Percentiles rank a stretch among this genome's conserved stretches.
Conservation (phyloP, 768 basidiomycete species). For the Kwoniella sp. region DNA sequence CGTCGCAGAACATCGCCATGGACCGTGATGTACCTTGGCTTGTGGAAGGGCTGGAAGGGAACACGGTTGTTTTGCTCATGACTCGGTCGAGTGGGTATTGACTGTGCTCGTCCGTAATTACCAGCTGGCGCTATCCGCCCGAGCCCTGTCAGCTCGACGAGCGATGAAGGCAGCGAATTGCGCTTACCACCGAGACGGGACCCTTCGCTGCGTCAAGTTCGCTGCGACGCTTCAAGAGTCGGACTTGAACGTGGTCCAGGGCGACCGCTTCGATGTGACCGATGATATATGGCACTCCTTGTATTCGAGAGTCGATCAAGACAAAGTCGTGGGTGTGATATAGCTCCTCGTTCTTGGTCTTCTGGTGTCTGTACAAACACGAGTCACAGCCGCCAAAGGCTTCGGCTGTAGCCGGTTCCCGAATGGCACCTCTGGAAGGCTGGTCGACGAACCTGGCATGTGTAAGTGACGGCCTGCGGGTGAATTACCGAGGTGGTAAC, state of each 20-base stretch:
- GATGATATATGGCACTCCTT: conserved; percentile 7
- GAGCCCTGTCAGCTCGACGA: neutral
- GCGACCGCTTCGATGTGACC: conserved; percentile 3
- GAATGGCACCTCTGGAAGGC: neutral
- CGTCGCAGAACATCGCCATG: neutral
- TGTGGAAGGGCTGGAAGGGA: neutral
- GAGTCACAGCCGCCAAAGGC: conserved; percentile 10
- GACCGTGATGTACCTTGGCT: neutral
- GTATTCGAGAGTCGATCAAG: conserved; percentile 7
- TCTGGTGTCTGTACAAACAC: neutral
- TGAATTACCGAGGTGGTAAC: neutral
- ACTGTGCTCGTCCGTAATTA: neutral
- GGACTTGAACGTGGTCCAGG: neutral
- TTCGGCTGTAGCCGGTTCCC: neutral
- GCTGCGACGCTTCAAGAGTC: neutral
- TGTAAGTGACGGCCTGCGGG: neutral
- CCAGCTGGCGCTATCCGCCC: neutral
- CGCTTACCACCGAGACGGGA: neutral
- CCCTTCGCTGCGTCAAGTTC: neutral
- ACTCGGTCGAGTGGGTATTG: neutral
- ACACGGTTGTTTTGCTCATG: neutral
- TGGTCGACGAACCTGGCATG: conserved; percentile 1
- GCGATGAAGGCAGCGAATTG: too few relatives aligned
- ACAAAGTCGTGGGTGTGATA: conserved; percentile 17
- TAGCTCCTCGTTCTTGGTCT: neutral